Conservation (phyloP, 1,284 basidiomycete species). For the Pseudozyma thailandica region DNA sequence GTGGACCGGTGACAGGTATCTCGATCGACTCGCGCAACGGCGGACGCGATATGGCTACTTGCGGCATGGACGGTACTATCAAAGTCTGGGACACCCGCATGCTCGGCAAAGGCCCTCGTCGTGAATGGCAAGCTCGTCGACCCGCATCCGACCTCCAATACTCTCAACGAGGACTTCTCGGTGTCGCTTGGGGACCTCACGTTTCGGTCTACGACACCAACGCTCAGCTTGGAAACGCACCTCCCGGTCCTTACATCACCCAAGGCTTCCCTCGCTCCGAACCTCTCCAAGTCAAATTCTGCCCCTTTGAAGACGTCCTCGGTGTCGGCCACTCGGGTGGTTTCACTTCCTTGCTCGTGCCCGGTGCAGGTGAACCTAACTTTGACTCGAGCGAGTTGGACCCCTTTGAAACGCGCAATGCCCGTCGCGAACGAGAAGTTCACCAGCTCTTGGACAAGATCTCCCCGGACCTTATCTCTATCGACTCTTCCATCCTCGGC, state of each 20-base stretch:
- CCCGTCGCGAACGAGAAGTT: constrained; percentile 89
- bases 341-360: constrained; percentile 85
- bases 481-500: constrained; percentile 80
- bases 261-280: constrained; percentile 70
- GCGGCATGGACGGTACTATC: constrained; percentile 86
- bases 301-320: constrained; percentile 91
- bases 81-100: constrained; percentile 96
- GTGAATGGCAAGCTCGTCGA: constrained; percentile 79
- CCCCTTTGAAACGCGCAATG: constrained; percentile 87
- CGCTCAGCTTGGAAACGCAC: constrained; percentile 54
- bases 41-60: constrained; percentile 90
- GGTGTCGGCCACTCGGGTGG: constrained; percentile 79
- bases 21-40: constrained; percentile 79
- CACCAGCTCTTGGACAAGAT: constrained; percentile 92
- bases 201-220: constrained; percentile 76
- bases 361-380: constrained; percentile 91
- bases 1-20: constrained; percentile 84
- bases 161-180: constrained; percentile 81
- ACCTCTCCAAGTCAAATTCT: constrained; percentile 76
- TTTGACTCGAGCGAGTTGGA: constrained; percentile 93
- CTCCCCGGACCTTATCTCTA: constrained; percentile 89
- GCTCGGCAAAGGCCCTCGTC: constrained; percentile 82
- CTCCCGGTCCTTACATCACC: constrained; percentile 71
- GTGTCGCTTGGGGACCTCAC: constrained; percentile 78
- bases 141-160: constrained; percentile 69